phyloP scores from a whole-genome alignment of 1,284 basidiomycete genomes.

The Cerrena zonata region DNA sequence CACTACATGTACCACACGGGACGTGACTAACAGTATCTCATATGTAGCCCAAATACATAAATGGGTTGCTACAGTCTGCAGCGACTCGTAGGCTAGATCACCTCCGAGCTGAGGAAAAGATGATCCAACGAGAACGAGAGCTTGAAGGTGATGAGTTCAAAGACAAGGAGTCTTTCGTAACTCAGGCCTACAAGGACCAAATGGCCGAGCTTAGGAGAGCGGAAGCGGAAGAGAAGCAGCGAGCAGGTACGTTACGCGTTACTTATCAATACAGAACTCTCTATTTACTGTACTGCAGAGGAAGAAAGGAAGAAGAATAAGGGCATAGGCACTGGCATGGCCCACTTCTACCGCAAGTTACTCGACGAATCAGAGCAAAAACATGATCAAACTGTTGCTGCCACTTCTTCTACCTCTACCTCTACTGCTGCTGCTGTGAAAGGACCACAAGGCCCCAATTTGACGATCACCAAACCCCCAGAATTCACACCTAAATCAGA shows the following conservation, averaged over 20 bases:
- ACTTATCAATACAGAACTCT: neutral
- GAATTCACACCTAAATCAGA: conserved; percentile 60
- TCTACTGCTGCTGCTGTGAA: conserved; percentile 45
- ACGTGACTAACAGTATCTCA: conserved; percentile 15
- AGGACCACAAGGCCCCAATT: conserved; percentile 60
- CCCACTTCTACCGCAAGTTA: conserved; percentile 81
- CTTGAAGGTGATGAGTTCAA: conserved; percentile 89
- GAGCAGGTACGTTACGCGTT: conserved; percentile 60
- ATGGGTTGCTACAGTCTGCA: conserved; percentile 75
- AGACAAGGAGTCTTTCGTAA: conserved; percentile 95
- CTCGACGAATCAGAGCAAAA: conserved; percentile 76
- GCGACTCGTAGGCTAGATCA: conserved; percentile 84
- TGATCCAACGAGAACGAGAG: conserved; percentile 90
- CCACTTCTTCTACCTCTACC: conserved; percentile 33
- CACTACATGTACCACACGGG: neutral
- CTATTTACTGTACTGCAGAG: conserved; percentile 36
- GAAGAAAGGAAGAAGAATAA: conserved; percentile 59
- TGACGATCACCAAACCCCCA: conserved; percentile 68
- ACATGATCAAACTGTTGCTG: conserved; percentile 80
- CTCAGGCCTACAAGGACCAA: conserved; percentile 94
- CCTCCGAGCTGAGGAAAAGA: conserved; percentile 95
- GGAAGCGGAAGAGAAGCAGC: conserved; percentile 83
- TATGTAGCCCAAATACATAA: conserved; percentile 89
- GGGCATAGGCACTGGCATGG: conserved; percentile 64
- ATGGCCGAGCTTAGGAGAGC: conserved; percentile 87